Evolutionary conservation across 208 protist genomes (phyloP).

Genomic region (Wallacemonas sp.): DNA sequence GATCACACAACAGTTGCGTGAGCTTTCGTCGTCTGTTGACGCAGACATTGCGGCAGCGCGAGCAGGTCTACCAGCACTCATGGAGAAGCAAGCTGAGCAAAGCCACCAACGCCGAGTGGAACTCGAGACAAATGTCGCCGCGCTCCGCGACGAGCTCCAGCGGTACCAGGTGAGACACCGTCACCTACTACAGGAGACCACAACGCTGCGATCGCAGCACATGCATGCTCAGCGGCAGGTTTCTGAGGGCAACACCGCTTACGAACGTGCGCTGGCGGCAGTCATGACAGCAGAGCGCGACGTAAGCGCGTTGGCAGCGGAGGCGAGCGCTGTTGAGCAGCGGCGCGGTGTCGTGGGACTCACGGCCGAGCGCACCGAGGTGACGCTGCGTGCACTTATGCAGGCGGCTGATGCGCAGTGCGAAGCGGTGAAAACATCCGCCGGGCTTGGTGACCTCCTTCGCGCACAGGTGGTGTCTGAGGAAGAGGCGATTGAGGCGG

Average conservation of each 20-base stretch:
- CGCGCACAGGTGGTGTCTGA: conserved; percentile 50
- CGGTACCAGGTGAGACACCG: not conserved
- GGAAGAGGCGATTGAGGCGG: conserved; percentile 41
- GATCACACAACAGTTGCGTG: not conserved
- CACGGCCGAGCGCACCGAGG: conserved; percentile 13
- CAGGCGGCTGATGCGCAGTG: conserved; percentile 40
- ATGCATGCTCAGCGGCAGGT: conserved; percentile 10
- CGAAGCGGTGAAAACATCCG: conserved; percentile 20
- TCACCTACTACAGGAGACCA: conserved; percentile 28
- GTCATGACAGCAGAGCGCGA: conserved; percentile 15
- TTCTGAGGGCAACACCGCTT: conserved; percentile 3
- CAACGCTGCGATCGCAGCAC: conserved; percentile 23
- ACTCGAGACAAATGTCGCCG: not conserved
- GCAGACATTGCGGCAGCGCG: not conserved
- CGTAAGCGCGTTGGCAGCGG: not conserved
- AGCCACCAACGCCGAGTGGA: not conserved
- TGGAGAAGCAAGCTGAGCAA: not conserved
- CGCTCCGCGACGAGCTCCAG: conserved; percentile 4
- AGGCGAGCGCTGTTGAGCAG: not conserved
- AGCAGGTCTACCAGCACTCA: conserved; percentile 1
- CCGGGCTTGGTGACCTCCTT: conserved; percentile 40
- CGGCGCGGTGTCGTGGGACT: not conserved
- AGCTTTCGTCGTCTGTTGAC: not conserved
- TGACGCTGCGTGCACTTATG: conserved; percentile 43
- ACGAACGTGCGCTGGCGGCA: not conserved